phyloP scores from a whole-genome alignment of 1,284 basidiomycete species.

The Cutaneotrichosporon mucoides region DNA sequence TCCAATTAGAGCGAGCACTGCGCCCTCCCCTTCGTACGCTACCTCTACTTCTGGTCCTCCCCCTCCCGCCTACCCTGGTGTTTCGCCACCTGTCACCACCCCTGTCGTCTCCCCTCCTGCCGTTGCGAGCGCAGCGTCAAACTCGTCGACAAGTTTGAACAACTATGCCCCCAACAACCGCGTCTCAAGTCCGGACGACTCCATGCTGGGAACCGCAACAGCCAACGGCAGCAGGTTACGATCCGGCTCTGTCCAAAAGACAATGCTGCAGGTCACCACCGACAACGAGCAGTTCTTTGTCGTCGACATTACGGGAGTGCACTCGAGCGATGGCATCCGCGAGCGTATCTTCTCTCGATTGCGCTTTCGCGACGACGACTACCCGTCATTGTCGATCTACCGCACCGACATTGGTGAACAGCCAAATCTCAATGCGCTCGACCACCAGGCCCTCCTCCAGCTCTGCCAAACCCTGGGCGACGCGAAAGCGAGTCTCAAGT shows the following conservation, averaged over 20 bases:
- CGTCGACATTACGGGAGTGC: slow-evolving; percentile 71
- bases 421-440: slow-evolving; percentile 66
- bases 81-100: slow-evolving; percentile 5
- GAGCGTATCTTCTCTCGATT: slow-evolving; percentile 83
- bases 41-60: neutral
- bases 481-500: slow-evolving; percentile 69
- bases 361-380: slow-evolving; percentile 77
- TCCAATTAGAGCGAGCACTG: slow-evolving; percentile 13
- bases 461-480: slow-evolving; percentile 71
- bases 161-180: slow-evolving; percentile 4
- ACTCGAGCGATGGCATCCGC: slow-evolving; percentile 67
- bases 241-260: slow-evolving; percentile 22
- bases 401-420: slow-evolving; percentile 74
- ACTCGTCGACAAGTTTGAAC: slow-evolving; percentile 1
- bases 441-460: slow-evolving; percentile 63
- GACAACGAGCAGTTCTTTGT: slow-evolving; percentile 75
- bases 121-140: neutral
- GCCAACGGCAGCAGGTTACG: slow-evolving; percentile 13
- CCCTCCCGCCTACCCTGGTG: slow-evolving; percentile 9
- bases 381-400: slow-evolving; percentile 70
- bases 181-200: slow-evolving; percentile 36
- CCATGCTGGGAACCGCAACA: slow-evolving; percentile 6
- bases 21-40: slow-evolving; percentile 6
- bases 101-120: slow-evolving; percentile 5
- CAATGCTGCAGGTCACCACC: slow-evolving; percentile 58